phyloP scores from a whole-genome alignment of 345 rosid genomes.

The Iberis pinnata region DNA sequence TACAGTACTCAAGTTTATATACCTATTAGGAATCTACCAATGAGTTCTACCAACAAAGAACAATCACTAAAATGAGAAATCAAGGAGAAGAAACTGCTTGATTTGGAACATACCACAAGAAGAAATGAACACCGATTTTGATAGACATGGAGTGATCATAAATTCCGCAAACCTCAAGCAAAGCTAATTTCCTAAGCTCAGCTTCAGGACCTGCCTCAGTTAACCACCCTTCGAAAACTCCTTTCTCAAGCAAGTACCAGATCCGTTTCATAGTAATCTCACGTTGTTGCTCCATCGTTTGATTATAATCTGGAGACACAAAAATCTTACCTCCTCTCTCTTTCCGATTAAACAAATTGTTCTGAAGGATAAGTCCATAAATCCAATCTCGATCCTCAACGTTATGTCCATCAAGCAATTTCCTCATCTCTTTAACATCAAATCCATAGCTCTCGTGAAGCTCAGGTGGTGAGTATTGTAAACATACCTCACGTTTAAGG shows the following conservation, averaged over 20 bases:
- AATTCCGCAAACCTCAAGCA: slow-evolving; percentile 44
- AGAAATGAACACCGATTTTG: slow-evolving; percentile 81
- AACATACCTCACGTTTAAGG: slow-evolving; percentile 41
- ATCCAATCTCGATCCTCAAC: slow-evolving; percentile 70
- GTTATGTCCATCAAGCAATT: slow-evolving; percentile 60
- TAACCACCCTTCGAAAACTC: slow-evolving; percentile 70
- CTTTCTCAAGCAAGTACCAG: slow-evolving; percentile 46
- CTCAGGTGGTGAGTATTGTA: slow-evolving; percentile 65
- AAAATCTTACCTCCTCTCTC: slow-evolving; percentile 63
- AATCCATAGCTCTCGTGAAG: slow-evolving; percentile 43
- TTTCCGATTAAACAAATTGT: slow-evolving; percentile 62
- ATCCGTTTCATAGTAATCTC: slow-evolving; percentile 75
- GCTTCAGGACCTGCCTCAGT: slow-evolving; percentile 47
- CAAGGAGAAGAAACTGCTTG: no score
- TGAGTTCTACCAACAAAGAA: no score
- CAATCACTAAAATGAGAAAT: no score
- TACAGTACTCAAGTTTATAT: background rate
- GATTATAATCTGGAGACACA: slow-evolving; percentile 68
- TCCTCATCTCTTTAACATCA: slow-evolving; percentile 59
- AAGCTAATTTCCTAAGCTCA: slow-evolving; percentile 56
- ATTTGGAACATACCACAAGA: slow-evolving; percentile 47
- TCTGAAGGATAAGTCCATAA: slow-evolving; percentile 58
- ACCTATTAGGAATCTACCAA: no score
- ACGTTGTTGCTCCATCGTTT: slow-evolving; percentile 89
- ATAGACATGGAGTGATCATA: slow-evolving; percentile 67